These are phyloP conservation scores for Geosmithia morbida DNA, from an alignment of 2,329 filamentous ascomycete species.

Conservation along the genomic window DNA sequence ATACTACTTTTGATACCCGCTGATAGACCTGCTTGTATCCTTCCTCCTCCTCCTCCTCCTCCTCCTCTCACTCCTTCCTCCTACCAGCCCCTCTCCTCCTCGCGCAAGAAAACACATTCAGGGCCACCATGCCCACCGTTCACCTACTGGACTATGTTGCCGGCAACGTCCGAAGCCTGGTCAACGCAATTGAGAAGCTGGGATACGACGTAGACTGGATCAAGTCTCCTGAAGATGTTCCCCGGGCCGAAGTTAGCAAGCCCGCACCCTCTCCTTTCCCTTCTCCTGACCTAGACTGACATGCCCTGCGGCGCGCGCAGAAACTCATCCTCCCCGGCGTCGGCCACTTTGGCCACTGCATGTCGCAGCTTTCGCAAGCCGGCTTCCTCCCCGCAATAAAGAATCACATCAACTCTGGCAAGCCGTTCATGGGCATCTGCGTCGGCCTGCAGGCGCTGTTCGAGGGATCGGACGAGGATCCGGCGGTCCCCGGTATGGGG, in stretches of 20 bases:
- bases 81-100: neutral
- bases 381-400: constrained; percentile 74
- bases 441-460: constrained; percentile 90
- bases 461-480: constrained; percentile 68
- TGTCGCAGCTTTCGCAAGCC: constrained; percentile 67
- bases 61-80: neutral
- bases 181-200: constrained; percentile 93
- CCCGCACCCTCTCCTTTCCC: neutral
- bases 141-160: constrained; percentile 81
- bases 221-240: constrained; percentile 67
- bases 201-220: constrained; percentile 93
- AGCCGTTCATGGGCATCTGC: constrained; percentile 96
- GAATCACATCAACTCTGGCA: constrained; percentile 74
- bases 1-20: too few relatives aligned
- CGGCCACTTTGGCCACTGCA: constrained; percentile 93
- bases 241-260: constrained; percentile 60
- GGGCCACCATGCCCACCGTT: constrained; percentile 54
- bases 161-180: constrained; percentile 88
- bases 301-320: constrained; percentile 34
- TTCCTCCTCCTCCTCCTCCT: neutral
- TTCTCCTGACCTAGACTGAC: neutral
- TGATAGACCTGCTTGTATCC: too few relatives aligned
- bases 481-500: constrained; percentile 57
- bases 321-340: constrained; percentile 93
- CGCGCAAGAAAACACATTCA: neutral